A percentile compares a stretch with the other conserved stretches of the same genome.
Conservation (phyloP, 768 basidiomycete genomes). For the Cyclocybe aegerita region DNA sequence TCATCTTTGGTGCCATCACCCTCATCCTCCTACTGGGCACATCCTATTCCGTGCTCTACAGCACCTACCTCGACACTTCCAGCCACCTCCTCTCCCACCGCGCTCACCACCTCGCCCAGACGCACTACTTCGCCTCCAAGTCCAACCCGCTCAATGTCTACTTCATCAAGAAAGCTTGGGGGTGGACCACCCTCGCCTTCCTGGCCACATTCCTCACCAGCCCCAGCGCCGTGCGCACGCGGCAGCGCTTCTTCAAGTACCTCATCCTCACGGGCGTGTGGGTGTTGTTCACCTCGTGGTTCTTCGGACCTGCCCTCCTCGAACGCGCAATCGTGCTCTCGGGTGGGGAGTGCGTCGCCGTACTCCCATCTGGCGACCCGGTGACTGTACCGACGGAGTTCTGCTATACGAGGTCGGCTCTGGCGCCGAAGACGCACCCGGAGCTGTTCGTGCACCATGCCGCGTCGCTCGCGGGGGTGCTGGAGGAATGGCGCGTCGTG, state of each 20-base stretch:
- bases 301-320: constrained; percentile 81
- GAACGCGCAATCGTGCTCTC: constrained; percentile 63
- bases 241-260: constrained; percentile 52
- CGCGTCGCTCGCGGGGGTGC: background rate
- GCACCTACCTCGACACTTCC: constrained; percentile 85
- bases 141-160: constrained; percentile 77
- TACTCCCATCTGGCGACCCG: constrained; percentile 54
- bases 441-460: constrained; percentile 45
- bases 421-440: constrained; percentile 66
- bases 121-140: constrained; percentile 80
- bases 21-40: constrained; percentile 60
- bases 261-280: constrained; percentile 60
- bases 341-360: constrained; percentile 77
- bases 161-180: constrained; percentile 93
- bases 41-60: constrained; percentile 57
- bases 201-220: constrained; percentile 57
- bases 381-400: constrained; percentile 55
- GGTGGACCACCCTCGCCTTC: constrained; percentile 78
- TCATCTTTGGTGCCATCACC: constrained; percentile 28
- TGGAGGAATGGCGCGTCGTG: constrained; percentile 41
- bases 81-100: constrained; percentile 67
- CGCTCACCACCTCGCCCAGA: constrained; percentile 61
- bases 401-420: constrained; percentile 48
- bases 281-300: constrained; percentile 80
- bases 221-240: constrained; percentile 41